Percentiles rank a stretch among this genome's conserved stretches.
These are phyloP conservation scores for Paracorniculantispora psalliotae DNA, from an alignment of 2,329 filamentous ascomycete genomes.

Conservation along the genomic window DNA sequence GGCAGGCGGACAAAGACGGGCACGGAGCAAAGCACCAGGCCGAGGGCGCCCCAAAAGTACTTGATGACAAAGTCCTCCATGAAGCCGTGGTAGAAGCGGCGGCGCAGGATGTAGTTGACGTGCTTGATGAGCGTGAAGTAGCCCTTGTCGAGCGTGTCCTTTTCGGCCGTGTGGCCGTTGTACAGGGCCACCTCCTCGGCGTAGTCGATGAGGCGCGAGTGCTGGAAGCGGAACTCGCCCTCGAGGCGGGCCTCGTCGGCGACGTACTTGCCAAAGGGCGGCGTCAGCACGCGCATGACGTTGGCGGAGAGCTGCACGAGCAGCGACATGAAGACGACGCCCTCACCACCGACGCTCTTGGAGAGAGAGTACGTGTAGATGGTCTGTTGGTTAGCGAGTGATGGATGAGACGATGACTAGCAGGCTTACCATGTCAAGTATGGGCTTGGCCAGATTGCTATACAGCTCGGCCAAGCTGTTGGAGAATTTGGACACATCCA, in stretches of 20 bases:
- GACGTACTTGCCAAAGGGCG: slow-evolving; percentile 95
- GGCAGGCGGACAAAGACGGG: slow-evolving; percentile 95
- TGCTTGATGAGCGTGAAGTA: slow-evolving; percentile 99
- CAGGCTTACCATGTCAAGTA: slow-evolving; percentile 78
- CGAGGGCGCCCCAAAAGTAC: slow-evolving; percentile 96
- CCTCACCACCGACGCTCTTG: slow-evolving; percentile 91
- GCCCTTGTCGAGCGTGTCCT: slow-evolving; percentile 93
- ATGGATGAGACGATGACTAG: not conserved
- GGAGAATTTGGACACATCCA: slow-evolving; percentile 94
- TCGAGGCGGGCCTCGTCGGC: slow-evolving; percentile 92
- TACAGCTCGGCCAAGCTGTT: slow-evolving; percentile 93
- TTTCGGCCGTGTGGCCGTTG: slow-evolving; percentile 86
- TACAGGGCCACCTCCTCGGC: slow-evolving; percentile 94
- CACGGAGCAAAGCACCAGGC: slow-evolving; percentile 84
- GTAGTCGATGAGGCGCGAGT: slow-evolving; percentile 91
- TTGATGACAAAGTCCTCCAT: slow-evolving; percentile 99
- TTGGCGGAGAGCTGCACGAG: slow-evolving; percentile 89
- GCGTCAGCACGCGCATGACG: slow-evolving; percentile 89
- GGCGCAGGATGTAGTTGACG: slow-evolving; percentile 88
- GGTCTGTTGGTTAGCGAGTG: slow-evolving; percentile 36
- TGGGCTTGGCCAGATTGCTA: slow-evolving; percentile 90
- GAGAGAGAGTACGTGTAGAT: slow-evolving; percentile 96
- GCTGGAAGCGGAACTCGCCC: slow-evolving; percentile 93
- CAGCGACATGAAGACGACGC: slow-evolving; percentile 89
- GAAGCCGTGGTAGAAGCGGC: slow-evolving; percentile 93